These are phyloP conservation scores for Agarophyton chilense DNA, from an alignment of 23 red algal genomes.

Conservation along the genomic window DNA sequence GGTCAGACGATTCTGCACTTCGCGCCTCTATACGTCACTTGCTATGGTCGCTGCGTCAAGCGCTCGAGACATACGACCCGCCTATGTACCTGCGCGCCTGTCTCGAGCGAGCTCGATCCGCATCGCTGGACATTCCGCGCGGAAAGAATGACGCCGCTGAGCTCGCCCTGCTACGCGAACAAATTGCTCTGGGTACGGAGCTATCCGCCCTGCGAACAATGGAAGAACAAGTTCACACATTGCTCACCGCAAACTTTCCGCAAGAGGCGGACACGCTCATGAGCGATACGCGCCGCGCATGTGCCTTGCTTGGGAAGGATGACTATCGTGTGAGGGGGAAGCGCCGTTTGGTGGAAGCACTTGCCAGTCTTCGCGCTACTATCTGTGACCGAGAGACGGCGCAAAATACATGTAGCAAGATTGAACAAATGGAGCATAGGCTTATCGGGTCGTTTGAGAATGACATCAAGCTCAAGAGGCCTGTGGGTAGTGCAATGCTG, in stretches of 20 bases:
- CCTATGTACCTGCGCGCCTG: conserved; percentile 22
- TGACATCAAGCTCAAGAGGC: conserved; percentile 31
- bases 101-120: conserved; percentile 28
- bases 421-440: not conserved
- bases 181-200: conserved; percentile 17
- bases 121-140: conserved; percentile 30
- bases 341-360: conserved; percentile 23
- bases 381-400: not conserved
- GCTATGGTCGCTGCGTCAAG: conserved; percentile 41
- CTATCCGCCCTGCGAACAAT: conserved; percentile 30
- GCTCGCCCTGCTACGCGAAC: not conserved
- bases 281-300: not conserved
- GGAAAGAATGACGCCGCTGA: not conserved
- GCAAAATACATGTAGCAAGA: not conserved
- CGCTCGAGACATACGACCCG: conserved; percentile 24
- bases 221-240: not conserved
- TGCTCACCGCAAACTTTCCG: not conserved
- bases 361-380: not conserved
- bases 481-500: conserved; percentile 75
- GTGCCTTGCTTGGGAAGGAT: conserved; percentile 37
- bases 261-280: not conserved
- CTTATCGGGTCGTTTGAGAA: conserved; percentile 27
- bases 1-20: not conserved
- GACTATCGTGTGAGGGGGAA: conserved; percentile 69
- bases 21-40: conserved; percentile 34